A percentile compares a stretch with the other conserved stretches of the same genome.
These are phyloP conservation scores for Plenodomus biglobosus DNA, from an alignment of 2,329 filamentous ascomycete genomes.

Conservation along the genomic window DNA sequence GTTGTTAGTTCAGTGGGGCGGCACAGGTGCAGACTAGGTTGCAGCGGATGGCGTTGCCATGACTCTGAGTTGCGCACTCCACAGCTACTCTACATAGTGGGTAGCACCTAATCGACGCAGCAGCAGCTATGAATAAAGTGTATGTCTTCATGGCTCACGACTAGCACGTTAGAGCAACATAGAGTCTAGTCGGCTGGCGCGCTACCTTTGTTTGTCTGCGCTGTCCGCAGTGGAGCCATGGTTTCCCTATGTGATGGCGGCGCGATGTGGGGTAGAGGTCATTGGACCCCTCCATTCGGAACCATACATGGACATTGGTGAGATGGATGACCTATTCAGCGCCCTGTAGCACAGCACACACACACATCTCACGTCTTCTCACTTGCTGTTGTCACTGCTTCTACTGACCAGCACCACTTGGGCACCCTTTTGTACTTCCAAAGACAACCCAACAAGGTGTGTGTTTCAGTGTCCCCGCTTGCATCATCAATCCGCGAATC, in stretches of 20 bases:
- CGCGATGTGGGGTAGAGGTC: background rate
- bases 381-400: background rate
- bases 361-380: background rate
- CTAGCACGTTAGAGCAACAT: background rate
- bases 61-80: background rate
- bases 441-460: background rate
- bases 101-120: background rate
- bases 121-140: background rate
- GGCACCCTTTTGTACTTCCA: background rate
- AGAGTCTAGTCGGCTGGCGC: background rate
- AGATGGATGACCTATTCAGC: background rate
- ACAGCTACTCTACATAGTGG: background rate
- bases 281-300: slow-evolving; percentile 2
- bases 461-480: slow-evolving; percentile 14
- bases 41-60: slow-evolving; percentile 15
- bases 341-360: background rate
- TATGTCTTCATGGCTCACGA: background rate
- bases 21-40: slow-evolving; percentile 5
- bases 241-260: background rate
- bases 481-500: slow-evolving; percentile 2
- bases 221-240: background rate
- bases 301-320: background rate
- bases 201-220: background rate
- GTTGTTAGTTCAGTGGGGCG: background rate
- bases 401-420: background rate